Evolutionary conservation across 371 early-diverging fungal species (phyloP), one percentile per base, ranked within the genome.

Genomic region (Mucor plumbeus): DNA sequence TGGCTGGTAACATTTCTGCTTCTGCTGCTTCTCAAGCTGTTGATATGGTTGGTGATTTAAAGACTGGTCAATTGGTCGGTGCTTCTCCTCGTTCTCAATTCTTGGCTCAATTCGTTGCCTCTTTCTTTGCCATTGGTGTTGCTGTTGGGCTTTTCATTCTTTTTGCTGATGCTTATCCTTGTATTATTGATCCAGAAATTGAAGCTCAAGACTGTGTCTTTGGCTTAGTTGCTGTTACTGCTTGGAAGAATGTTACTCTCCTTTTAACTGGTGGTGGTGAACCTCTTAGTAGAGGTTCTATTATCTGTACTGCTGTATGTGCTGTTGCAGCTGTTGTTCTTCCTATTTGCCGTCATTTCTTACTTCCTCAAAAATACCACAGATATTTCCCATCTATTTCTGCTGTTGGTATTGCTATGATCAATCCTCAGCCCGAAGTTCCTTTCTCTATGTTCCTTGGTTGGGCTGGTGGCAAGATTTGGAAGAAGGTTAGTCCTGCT

Each of bases 331-430:
- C 81, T 61, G 70, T 82, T 19, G 63, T 76, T 35, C 67, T 76
- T 61, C 84, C 88, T 47, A 54, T 88, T 36, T 9, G 85, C 63
- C 85, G 85, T 63, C 73, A 81, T 70, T 79, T 85, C 73, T 47
- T 80, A 13, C 61, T 89, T 11, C 87, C 89, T 35, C 50, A 81
- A 63, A 79, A 80, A 64, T 85, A 78, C 65, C 84, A 83, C 48
- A 73, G 75, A 44, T 86, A 74, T 72, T 72, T 87, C 74, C 84
- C 89, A 64, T 91, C 90, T 62, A 57, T 87, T 64, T 83, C 81
- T 65, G 88, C 93, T 56, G 74, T 91, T 19, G 93, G 93, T 67
- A 80, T 92, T 61, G 88, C 88, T 43, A 82, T 91, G 73, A 86
- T 91, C 61, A 90, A 87, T 72, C 76, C 86, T 55, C 69, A 74